Percentiles rank a stretch among this genome's conserved stretches.
phyloP scores from a whole-genome alignment of 2,329 filamentous ascomycete genomes.

The Neodidymelliopsis sp. region DNA sequence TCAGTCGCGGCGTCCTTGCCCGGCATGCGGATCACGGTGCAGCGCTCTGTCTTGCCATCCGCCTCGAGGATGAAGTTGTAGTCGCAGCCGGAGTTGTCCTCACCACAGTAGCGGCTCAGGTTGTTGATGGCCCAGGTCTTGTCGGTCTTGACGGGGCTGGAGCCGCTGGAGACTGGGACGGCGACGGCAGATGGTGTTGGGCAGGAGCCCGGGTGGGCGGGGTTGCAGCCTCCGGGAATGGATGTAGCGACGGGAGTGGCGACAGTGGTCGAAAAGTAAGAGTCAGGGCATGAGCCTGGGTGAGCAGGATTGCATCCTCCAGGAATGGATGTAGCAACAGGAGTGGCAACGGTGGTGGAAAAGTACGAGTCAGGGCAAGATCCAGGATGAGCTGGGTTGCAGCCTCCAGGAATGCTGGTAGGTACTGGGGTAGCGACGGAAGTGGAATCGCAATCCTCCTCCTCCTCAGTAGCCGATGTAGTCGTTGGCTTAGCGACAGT shows the following conservation, averaged over 20 bases:
- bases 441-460: conserved; percentile 2
- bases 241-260: conserved; percentile 1
- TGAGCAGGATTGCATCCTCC: conserved; percentile 13
- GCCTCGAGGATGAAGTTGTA: conserved; percentile 25
- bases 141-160: conserved; percentile 16
- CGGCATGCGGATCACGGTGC: conserved; percentile 24
- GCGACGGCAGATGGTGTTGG: not conserved
- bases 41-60: conserved; percentile 21
- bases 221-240: conserved; percentile 15
- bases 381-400: conserved; percentile 14
- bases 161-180: conserved; percentile 3
- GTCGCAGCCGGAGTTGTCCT: conserved; percentile 25
- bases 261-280: conserved; percentile 8
- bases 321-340: not conserved
- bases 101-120: conserved; percentile 22
- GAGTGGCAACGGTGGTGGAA: not conserved
- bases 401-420: conserved; percentile 8
- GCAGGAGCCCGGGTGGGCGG: conserved; percentile 2
- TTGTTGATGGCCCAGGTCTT: conserved; percentile 23
- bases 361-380: conserved; percentile 11
- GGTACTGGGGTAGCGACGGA: not conserved
- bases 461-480: conserved; percentile 4
- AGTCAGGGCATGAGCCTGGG: conserved; percentile 7
- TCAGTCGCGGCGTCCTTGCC: conserved; percentile 22
- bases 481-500: not conserved